phyloP scores from a whole-genome alignment of 1,284 basidiomycete species.

The Kwoniella shivajii region DNA sequence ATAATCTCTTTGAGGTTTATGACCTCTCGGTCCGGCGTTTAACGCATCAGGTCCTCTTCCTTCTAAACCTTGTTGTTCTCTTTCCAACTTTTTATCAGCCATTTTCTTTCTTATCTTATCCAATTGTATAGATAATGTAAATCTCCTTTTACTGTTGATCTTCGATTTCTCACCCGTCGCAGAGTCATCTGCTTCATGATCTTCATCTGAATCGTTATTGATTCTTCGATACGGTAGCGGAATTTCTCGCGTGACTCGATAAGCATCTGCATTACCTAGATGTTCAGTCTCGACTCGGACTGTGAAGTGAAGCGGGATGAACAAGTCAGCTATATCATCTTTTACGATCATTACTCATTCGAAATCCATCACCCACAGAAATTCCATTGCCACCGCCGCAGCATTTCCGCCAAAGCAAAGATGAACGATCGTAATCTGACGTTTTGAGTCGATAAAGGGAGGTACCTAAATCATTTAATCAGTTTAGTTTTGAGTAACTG shows the following conservation, averaged over 20 bases:
- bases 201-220: slow-evolving; percentile 27
- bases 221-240: slow-evolving; percentile 45
- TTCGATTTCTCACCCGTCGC: background rate
- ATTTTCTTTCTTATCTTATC: background rate
- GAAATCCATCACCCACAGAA: slow-evolving; percentile 68
- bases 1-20: slow-evolving; percentile 41
- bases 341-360: background rate
- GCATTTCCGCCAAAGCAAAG: slow-evolving; percentile 71
- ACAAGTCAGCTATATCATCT: slow-evolving; percentile 4
- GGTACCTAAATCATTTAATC: slow-evolving; percentile 56
- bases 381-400: slow-evolving; percentile 88
- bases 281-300: slow-evolving; percentile 55
- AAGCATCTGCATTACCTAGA: slow-evolving; percentile 54
- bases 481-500: background rate
- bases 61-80: too few relatives aligned
- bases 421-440: slow-evolving; percentile 68
- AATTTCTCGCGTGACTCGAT: slow-evolving; percentile 49
- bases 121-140: background rate
- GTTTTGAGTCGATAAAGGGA: slow-evolving; percentile 62
- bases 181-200: slow-evolving; percentile 7
- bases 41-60: slow-evolving; percentile 41
- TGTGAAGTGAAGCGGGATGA: slow-evolving; percentile 11
- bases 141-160: background rate
- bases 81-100: background rate
- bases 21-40: slow-evolving; percentile 41